Base-by-base conservation (phyloP, 768 basidiomycete species). In the Rhizopogon rudus region DNA sequence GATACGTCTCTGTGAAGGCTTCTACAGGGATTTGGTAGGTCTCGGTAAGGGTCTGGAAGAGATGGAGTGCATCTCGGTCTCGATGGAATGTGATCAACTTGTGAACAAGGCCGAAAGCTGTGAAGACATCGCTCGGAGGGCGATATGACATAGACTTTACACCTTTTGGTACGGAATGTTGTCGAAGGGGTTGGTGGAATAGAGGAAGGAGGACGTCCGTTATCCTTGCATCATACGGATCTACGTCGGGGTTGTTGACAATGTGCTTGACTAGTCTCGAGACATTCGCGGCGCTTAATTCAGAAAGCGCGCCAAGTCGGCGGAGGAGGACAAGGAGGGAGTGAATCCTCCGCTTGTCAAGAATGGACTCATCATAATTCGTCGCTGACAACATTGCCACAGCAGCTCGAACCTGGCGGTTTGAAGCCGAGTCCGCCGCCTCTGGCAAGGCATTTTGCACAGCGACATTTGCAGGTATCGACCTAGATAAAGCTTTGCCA, bases 21-120 rank as follows among this genome's bases (percentile, higher is more conserved):
- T 78, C 75, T 1, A 72, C 53, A 14, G 84, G 79, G 49, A 88
- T 68, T 53, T 73, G 71, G 4, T 72, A 70, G 14, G 60, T 65
- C 14, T 78, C 63, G 17, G 80, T 72, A 37, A 88, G 76, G 14
- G 67, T 56, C 41, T 77, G 76, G 58, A 87, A 79, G 16, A 87
- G 55, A 3, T 73, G 61, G 35, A 83, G 66, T 3, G 81, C 77
- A 33, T 66, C 59, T 12, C 63, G 57, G 51, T 75, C 57, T 40
- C 71, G 66, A 3, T 69, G 67, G 44, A 71, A 53, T 14, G 59
- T 52, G 1, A 81, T 65, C 42, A 84, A 71, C 51, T 71, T 73
- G 46, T 76, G 68, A n/a, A 79, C 58, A 42, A 81, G 63, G 33
- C 59, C 58, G 59, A 81, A 85, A 7, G 80, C 63, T 10, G 69